Evolutionary conservation across 352 stramenopile genomes (phyloP).

Genomic region (Peronospora destructor): DNA sequence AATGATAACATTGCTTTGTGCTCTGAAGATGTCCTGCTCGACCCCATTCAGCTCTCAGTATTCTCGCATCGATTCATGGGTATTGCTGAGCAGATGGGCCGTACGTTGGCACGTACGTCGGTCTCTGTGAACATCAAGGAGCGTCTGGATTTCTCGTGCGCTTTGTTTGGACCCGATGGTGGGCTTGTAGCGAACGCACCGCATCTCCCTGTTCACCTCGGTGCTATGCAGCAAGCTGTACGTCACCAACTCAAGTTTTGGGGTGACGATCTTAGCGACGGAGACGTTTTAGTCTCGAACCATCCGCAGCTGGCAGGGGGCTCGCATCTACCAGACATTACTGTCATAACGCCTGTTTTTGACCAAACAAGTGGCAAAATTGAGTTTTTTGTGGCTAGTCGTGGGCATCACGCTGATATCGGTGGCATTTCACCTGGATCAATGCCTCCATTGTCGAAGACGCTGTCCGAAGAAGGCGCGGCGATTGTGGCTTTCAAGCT

Average conservation of each 20-base stretch:
- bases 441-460: slow-evolving; percentile 94
- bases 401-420: slow-evolving; percentile 97
- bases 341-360: slow-evolving; percentile 99
- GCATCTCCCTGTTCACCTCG: slow-evolving; percentile 98
- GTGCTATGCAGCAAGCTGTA: slow-evolving; percentile 97
- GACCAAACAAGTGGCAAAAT: slow-evolving; percentile 84
- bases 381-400: slow-evolving; percentile 97
- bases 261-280: slow-evolving; percentile 89
- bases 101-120: slow-evolving; percentile 93
- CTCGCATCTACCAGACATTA: slow-evolving; percentile 97
- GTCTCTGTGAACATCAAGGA: slow-evolving; percentile 99
- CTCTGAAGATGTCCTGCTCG: slow-evolving; percentile 51
- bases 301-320: slow-evolving; percentile 97
- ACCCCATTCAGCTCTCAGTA: slow-evolving; percentile 95
- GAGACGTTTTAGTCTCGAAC: slow-evolving; percentile 98
- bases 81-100: slow-evolving; percentile 99
- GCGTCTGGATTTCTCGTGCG: slow-evolving; percentile 97
- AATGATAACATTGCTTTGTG: slow-evolving; percentile 11
- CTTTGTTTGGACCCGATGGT: slow-evolving; percentile 95
- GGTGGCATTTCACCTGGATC: slow-evolving; percentile 93
- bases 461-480: slow-evolving; percentile 94
- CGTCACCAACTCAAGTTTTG: slow-evolving; percentile 90
- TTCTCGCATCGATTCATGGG: slow-evolving; percentile 99
- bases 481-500: slow-evolving; percentile 99
- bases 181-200: slow-evolving; percentile 99